phyloP scores from a whole-genome alignment of 164 flowering plant species.

The Cinnamomum chago region DNA sequence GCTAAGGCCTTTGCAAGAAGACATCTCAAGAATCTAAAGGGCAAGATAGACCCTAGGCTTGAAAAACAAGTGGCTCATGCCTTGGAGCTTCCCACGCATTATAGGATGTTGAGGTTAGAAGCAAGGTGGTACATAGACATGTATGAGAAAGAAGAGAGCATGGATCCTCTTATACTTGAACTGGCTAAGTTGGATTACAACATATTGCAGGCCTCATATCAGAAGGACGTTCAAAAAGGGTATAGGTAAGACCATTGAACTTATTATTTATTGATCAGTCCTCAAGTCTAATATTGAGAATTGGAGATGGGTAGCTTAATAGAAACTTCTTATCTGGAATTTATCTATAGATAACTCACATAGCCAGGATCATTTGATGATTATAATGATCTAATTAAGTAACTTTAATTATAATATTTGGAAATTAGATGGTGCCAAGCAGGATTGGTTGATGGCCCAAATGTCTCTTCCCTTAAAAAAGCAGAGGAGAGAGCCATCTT shows the following conservation, averaged over 20 bases:
- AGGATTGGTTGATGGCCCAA: no score
- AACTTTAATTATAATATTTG: no score
- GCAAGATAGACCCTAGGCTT: not conserved
- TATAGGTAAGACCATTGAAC: not conserved
- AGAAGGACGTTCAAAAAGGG: not conserved
- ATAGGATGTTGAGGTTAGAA: slow-evolving; percentile 33
- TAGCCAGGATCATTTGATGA: no score
- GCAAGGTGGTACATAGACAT: slow-evolving; percentile 15
- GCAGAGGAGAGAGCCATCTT: no score
- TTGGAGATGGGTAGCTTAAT: no score
- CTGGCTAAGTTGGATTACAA: slow-evolving; percentile 8
- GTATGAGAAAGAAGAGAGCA: not conserved
- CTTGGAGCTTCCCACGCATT: slow-evolving; percentile 37
- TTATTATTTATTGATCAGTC: no score
- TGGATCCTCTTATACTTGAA: not conserved
- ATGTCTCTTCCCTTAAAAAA: no score
- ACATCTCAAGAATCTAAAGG: slow-evolving; percentile 15
- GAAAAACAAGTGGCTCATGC: slow-evolving; percentile 21
- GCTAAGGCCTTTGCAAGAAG: slow-evolving; percentile 27
- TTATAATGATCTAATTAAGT: no score
- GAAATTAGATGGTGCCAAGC: no score
- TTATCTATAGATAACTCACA: no score
- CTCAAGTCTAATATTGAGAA: no score
- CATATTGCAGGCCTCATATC: not conserved
- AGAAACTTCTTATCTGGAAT: no score